Evolutionary conservation across 805 yeast species (phyloP).

Genomic region (Lipomyces lipofer): DNA sequence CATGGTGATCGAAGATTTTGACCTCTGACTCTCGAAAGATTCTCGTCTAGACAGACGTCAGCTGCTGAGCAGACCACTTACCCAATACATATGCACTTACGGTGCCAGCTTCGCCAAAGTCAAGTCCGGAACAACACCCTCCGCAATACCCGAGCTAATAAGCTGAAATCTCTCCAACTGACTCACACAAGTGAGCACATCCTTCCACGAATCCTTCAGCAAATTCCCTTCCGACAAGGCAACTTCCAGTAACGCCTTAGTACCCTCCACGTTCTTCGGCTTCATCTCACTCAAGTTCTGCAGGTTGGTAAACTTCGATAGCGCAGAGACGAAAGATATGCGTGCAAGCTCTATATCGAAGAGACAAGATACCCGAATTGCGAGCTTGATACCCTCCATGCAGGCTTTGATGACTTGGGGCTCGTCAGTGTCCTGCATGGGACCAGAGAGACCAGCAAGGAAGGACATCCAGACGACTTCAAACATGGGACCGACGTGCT

Average conservation of each 20-base stretch:
- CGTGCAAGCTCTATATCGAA: conserved; percentile 83
- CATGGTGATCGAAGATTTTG: conserved; percentile 13
- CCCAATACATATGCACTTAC: conserved; percentile 29
- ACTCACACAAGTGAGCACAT: conserved; percentile 75
- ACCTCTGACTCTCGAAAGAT: conserved; percentile 31
- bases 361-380: conserved; percentile 79
- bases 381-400: conserved; percentile 80
- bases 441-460: conserved; percentile 90
- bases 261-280: conserved; percentile 77
- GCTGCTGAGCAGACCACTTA: not conserved
- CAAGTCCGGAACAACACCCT: conserved; percentile 82
- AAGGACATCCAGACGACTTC: conserved; percentile 97
- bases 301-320: conserved; percentile 81
- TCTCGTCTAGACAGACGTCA: conserved; percentile 29
- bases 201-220: conserved; percentile 78
- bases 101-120: conserved; percentile 66
- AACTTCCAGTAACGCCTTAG: conserved; percentile 68
- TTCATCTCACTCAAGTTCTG: conserved; percentile 77
- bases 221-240: conserved; percentile 79
- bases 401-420: conserved; percentile 59
- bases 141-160: conserved; percentile 82
- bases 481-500: conserved; percentile 89
- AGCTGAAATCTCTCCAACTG: conserved; percentile 89
- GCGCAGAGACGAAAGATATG: conserved; percentile 84
- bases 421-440: conserved; percentile 86